Conservation (phyloP, 805 yeast genomes). For the Candida xyloterini region DNA sequence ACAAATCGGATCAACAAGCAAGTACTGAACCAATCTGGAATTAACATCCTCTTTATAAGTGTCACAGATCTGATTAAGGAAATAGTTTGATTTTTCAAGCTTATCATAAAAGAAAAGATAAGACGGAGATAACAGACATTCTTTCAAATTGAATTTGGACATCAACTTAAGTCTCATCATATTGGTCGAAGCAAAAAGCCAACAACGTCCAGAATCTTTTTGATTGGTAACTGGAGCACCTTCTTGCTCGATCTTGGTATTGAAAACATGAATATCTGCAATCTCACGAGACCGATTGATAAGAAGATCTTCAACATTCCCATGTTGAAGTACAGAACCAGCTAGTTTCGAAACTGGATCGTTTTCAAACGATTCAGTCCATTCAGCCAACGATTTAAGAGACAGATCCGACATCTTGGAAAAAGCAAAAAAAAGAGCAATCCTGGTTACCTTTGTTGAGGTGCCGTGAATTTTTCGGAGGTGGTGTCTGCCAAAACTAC, state of each 20-base stretch:
- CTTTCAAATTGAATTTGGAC: conserved; percentile 58
- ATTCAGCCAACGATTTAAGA: conserved; percentile 20
- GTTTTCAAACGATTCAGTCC: conserved; percentile 28
- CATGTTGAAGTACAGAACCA: conserved; percentile 32
- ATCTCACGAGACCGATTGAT: conserved; percentile 34
- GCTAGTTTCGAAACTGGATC: conserved; percentile 32
- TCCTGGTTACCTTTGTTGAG: background rate
- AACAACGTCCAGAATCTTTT: conserved; percentile 75
- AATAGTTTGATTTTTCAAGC: conserved; percentile 78
- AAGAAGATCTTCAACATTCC: conserved; percentile 39
- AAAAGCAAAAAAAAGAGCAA: too few species aligned
- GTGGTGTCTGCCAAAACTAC: background rate
- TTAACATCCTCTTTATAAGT: conserved; percentile 65
- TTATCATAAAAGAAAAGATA: conserved; percentile 83
- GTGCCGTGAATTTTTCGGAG: background rate
- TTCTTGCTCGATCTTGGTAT: conserved; percentile 42
- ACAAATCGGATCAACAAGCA: conserved; percentile 61
- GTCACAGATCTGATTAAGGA: conserved; percentile 71
- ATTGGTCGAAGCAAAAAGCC: conserved; percentile 85
- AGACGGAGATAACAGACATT: conserved; percentile 73
- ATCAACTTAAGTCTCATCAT: conserved; percentile 63
- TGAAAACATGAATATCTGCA: conserved; percentile 38
- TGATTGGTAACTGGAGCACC: conserved; percentile 73
- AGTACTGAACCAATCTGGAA: conserved; percentile 65
- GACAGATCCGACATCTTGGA: conserved; percentile 8